phyloP scores from a whole-genome alignment of 2,329 filamentous ascomycete species.

The Atkinsonella texensis region DNA sequence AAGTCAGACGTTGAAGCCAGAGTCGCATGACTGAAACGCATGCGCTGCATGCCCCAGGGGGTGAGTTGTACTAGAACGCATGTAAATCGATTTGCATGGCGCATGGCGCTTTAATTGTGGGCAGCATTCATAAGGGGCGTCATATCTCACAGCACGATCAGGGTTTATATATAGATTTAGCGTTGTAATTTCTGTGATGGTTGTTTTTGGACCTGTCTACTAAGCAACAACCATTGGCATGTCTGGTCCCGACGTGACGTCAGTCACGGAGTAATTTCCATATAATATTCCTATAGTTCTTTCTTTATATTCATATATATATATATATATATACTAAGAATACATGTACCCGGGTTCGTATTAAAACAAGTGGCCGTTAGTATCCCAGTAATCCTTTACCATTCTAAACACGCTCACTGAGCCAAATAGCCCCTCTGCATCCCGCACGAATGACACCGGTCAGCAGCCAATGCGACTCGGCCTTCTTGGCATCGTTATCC shows the following conservation, averaged over 20 bases:
- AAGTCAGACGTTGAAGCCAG: not conserved
- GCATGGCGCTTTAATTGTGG: not conserved
- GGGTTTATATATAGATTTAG: constrained; percentile 2
- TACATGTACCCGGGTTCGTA: too few species aligned
- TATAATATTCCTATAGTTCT: constrained; percentile 1
- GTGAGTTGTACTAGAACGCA: not conserved
- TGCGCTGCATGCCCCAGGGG: not conserved
- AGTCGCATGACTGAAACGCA: not conserved
- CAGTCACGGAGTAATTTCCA: constrained; percentile 1
- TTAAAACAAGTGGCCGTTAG: not conserved
- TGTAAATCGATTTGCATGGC: constrained; percentile 20
- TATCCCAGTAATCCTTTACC: not conserved
- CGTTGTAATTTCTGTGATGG: not conserved
- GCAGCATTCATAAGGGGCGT: not conserved
- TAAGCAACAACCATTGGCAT: not conserved
- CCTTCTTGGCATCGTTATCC: constrained; percentile 82
- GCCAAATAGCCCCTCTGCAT: constrained; percentile 85
- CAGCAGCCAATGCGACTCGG: constrained; percentile 77
- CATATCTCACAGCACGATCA: not conserved
- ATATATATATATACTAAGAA: too few species aligned
- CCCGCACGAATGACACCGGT: constrained; percentile 82
- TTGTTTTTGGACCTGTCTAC: not conserved
- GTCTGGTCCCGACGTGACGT: not conserved
- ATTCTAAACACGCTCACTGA: constrained; percentile 60
- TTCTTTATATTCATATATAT: not conserved